Percentiles rank a stretch among this genome's conserved stretches.
phyloP scores from a whole-genome alignment of 441 rosid genomes.

The Breynia disticha region DNA sequence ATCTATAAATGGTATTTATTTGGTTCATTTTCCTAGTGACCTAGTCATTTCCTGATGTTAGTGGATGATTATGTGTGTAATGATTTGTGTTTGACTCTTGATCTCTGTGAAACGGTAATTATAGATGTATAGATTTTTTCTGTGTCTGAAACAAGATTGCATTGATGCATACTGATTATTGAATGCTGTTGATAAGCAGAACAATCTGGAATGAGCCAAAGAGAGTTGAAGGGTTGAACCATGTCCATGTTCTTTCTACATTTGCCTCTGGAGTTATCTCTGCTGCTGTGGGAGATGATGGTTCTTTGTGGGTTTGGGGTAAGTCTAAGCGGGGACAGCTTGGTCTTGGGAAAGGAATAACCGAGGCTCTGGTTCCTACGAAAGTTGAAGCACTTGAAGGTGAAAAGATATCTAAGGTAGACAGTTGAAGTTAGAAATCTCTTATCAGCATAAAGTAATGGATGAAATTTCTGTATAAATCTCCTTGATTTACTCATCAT shows the following conservation, averaged over 20 bases:
- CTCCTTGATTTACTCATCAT: too few relatives aligned
- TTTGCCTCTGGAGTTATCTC: constrained; percentile 92
- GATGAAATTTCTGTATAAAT: too few relatives aligned
- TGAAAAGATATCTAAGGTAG: constrained; percentile 69
- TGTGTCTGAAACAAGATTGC: not conserved
- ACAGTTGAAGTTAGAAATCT: constrained; percentile 21
- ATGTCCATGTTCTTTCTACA: constrained; percentile 40
- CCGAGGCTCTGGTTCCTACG: constrained; percentile 53
- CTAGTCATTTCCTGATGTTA: too few relatives aligned
- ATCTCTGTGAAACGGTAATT: not conserved
- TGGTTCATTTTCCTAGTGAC: too few relatives aligned
- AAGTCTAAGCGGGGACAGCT: constrained; percentile 94
- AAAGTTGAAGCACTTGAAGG: constrained; percentile 52
- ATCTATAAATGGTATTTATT: too few relatives aligned
- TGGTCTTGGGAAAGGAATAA: constrained; percentile 66
- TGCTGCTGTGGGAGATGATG: constrained; percentile 63
- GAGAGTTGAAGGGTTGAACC: constrained; percentile 57
- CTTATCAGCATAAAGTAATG: not conserved
- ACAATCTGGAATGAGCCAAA: constrained; percentile 51
- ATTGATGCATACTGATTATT: not conserved
- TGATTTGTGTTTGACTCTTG: not conserved
- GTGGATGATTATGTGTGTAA: too few relatives aligned
- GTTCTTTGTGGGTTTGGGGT: constrained; percentile 96
- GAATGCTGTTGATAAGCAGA: constrained; percentile 17
- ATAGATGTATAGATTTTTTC: not conserved